Conservation (phyloP, 2,329 filamentous ascomycete species). For the Trichophaea hybrida region DNA sequence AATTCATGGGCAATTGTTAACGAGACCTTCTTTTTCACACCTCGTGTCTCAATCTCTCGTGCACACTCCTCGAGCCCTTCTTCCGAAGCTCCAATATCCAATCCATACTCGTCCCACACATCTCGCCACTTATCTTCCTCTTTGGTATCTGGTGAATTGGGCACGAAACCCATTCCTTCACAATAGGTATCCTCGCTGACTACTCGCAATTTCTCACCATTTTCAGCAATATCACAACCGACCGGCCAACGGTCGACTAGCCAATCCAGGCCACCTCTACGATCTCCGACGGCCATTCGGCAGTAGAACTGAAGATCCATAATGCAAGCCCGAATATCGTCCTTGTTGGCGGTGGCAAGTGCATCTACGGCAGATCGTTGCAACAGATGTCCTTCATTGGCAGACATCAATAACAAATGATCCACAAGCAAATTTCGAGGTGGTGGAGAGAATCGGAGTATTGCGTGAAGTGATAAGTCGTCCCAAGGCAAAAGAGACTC, state of each 20-base stretch:
- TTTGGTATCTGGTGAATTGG: constrained; percentile 33
- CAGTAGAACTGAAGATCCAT: constrained; percentile 91
- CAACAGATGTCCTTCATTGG: constrained; percentile 75
- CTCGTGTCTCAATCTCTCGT: constrained; percentile 25
- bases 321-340: constrained; percentile 68
- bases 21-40: constrained; percentile 30
- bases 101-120: constrained; percentile 51
- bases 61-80: constrained; percentile 31
- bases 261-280: constrained; percentile 81
- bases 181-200: constrained; percentile 68
- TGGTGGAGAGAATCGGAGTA: constrained; percentile 60
- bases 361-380: constrained; percentile 49
- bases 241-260: constrained; percentile 64
- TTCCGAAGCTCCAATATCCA: constrained; percentile 44
- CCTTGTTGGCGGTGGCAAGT: constrained; percentile 53
- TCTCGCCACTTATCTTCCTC: constrained; percentile 52
- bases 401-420: constrained; percentile 66
- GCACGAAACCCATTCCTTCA: constrained; percentile 62
- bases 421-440: constrained; percentile 57
- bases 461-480: constrained; percentile 64
- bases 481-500: constrained; percentile 66
- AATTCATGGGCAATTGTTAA: constrained; percentile 39
- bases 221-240: constrained; percentile 51
- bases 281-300: constrained; percentile 82
- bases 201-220: constrained; percentile 57